These are phyloP conservation scores for Candida silvatica DNA, from an alignment of 805 yeast genomes.

Conservation along the genomic window DNA sequence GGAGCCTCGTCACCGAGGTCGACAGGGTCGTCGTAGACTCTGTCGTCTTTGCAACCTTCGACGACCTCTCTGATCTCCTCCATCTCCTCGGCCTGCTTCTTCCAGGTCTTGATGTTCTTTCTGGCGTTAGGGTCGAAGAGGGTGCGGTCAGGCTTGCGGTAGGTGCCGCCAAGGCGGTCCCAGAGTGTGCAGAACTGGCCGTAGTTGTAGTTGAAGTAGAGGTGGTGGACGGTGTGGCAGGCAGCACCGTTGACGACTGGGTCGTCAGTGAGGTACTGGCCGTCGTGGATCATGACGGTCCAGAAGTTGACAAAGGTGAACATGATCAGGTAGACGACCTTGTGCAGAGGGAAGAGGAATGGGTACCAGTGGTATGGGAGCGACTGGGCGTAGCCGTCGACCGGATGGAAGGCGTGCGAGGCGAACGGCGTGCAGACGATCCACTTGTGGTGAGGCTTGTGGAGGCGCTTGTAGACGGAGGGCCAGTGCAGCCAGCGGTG, in stretches of 20 bases:
- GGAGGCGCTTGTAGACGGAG: conserved; percentile 70
- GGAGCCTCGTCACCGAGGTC: neutral
- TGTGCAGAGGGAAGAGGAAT: conserved; percentile 86
- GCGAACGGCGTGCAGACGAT: conserved; percentile 98
- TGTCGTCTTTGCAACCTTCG: conserved; percentile 72
- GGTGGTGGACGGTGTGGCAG: conserved; percentile 94
- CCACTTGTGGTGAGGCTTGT: conserved; percentile 99
- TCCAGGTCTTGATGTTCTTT: conserved; percentile 57
- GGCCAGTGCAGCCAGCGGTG: conserved; percentile 97
- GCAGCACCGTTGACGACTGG: conserved; percentile 97
- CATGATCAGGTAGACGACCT: conserved; percentile 68
- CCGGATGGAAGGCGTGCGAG: conserved; percentile 97
- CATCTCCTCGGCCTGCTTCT: conserved; percentile 61
- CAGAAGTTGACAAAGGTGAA: conserved; percentile 93
- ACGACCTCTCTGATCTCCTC: conserved; percentile 71
- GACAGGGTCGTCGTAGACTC: conserved; percentile 54
- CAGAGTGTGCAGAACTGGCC: conserved; percentile 98
- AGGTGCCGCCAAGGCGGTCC: conserved; percentile 94
- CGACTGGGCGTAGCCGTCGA: conserved; percentile 91
- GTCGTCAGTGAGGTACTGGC: conserved; percentile 88
- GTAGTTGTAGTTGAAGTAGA: conserved; percentile 95
- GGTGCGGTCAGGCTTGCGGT: conserved; percentile 86
- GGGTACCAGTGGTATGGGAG: conserved; percentile 92
- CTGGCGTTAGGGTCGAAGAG: conserved; percentile 60
- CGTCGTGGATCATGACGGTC: conserved; percentile 99